A percentile compares a stretch with the other conserved stretches of the same genome.
Conservation (phyloP, 2,329 filamentous ascomycete genomes). For the Fusarium pininemorale region DNA sequence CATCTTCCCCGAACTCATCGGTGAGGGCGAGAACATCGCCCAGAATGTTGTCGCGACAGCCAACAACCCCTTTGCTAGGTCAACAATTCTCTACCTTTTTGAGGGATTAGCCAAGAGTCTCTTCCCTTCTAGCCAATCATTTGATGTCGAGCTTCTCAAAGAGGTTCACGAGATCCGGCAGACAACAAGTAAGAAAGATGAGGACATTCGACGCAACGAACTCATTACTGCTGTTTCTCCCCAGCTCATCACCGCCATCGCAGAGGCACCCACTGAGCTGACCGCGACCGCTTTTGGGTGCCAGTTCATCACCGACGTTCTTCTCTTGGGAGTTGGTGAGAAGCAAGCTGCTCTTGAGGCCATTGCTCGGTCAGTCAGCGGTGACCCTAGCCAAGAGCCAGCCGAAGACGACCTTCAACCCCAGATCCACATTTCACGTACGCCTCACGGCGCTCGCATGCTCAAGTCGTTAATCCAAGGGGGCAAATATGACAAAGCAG, state of each 20-base stretch:
- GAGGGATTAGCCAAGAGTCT: slow-evolving; percentile 70
- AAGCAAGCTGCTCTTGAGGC: slow-evolving; percentile 79
- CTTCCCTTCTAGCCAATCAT: slow-evolving; percentile 69
- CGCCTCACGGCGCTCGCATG: slow-evolving; percentile 77
- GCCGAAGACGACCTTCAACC: slow-evolving; percentile 53
- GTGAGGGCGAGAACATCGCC: slow-evolving; percentile 70
- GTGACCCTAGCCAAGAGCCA: slow-evolving; percentile 58
- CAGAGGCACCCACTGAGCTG: slow-evolving; percentile 72
- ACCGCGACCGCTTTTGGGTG: slow-evolving; percentile 82
- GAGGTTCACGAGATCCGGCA: slow-evolving; percentile 83
- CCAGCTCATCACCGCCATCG: slow-evolving; percentile 77
- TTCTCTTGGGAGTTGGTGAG: slow-evolving; percentile 80
- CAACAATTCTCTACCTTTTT: slow-evolving; percentile 83
- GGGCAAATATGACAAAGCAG: slow-evolving; percentile 81
- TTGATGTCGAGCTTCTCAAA: slow-evolving; percentile 75
- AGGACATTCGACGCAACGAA: slow-evolving; percentile 78
- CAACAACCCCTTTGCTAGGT: slow-evolving; percentile 71
- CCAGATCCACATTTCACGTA: slow-evolving; percentile 66
- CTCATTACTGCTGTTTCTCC: slow-evolving; percentile 79
- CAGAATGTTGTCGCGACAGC: slow-evolving; percentile 72
- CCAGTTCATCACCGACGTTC: slow-evolving; percentile 84
- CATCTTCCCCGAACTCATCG: slow-evolving; percentile 86
- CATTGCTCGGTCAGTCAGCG: slow-evolving; percentile 69
- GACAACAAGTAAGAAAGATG: slow-evolving; percentile 92
- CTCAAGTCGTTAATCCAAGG: slow-evolving; percentile 91